phyloP scores from a whole-genome alignment of 2,329 filamentous ascomycete species.

The Ceratocystis cacaofunesta region DNA sequence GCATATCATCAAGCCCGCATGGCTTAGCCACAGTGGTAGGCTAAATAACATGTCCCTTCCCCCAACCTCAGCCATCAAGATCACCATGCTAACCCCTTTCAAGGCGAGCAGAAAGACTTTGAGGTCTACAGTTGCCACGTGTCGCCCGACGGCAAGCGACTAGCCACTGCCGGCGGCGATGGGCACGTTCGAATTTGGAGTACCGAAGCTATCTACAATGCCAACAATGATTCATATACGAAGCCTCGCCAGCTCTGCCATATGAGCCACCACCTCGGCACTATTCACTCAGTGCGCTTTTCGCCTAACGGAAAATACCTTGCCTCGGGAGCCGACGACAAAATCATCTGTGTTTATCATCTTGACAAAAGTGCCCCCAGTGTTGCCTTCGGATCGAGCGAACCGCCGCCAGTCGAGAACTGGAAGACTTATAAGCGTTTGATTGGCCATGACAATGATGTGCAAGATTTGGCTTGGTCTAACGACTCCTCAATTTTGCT shows the following conservation, averaged over 20 bases:
- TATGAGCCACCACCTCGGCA: conserved; percentile 96
- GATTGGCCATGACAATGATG: conserved; percentile 95
- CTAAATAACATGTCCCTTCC: not conserved
- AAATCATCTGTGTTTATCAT: conserved; percentile 94
- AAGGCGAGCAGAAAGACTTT: conserved; percentile 84
- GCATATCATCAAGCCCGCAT: conserved; percentile 87
- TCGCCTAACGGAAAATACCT: conserved; percentile 90
- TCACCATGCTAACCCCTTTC: not conserved
- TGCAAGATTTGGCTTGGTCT: conserved; percentile 95
- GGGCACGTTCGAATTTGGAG: conserved; percentile 97
- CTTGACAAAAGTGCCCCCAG: conserved; percentile 70
- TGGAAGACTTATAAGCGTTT: conserved; percentile 91
- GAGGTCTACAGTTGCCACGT: conserved; percentile 98
- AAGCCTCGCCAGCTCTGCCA: conserved; percentile 88
- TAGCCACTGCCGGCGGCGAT: conserved; percentile 92
- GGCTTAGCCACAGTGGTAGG: conserved; percentile 72
- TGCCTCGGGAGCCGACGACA: conserved; percentile 93
- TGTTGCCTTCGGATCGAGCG: conserved; percentile 71
- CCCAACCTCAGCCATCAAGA: no score
- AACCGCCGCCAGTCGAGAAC: conserved; percentile 86
- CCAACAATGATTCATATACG: conserved; percentile 53
- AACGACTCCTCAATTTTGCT: conserved; percentile 90
- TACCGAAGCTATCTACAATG: conserved; percentile 79
- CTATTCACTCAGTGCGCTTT: conserved; percentile 93
- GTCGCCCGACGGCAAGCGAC: conserved; percentile 78